Base-by-base conservation (phyloP, 352 stramenopile species). In the Elongisporangium prolatum region DNA sequence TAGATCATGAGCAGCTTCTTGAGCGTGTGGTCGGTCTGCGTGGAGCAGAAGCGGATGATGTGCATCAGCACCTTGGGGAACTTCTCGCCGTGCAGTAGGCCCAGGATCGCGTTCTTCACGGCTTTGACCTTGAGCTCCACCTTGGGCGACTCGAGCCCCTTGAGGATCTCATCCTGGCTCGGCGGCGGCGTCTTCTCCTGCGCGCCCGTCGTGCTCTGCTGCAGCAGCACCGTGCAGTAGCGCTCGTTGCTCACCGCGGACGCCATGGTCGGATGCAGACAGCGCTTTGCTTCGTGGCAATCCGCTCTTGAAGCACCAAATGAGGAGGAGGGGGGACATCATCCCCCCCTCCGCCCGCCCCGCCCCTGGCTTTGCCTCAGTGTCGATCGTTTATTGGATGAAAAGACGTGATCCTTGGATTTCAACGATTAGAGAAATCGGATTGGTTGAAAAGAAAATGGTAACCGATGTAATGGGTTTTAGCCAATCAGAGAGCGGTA, bases 1-100 rank as follows among this genome's bases (percentile, higher is more conserved):
- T 99, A 99, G 55, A 99, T 83, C 94, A 99, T 99, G 34, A 98
- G 89, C 44, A 99, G 80, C 71, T 99, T 99, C 79, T 99, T 99
- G 49, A 99, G 83, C 67, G 97, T 93, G 79, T 99, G 98, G 80
- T 99, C 97, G 56, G 98, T 97, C 51, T 98, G 97, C 57, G 98
- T 99, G 58, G 98, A 98, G 78, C 97, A 99, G 75, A 98, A 99
- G 54, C 95, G 96, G 69, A 99, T 99, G 56, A 99, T 98, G 75
- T 98, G 97, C 97, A 99, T 99, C 28, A 99, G 82, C 72, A 99
- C 95, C 64, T 97, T 95, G 18, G 96, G 96, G 82, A 99, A 96
- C 61, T 98, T 91, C 72, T 99, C 97, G 59, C 97, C 98, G n/a
- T 97, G 96, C 17, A 99, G 88, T 69, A 99, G 84, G 38, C 96